A percentile compares a stretch with the other conserved stretches of the same genome.
These are phyloP conservation scores for Colletotrichum sp. DNA, from an alignment of 2,329 filamentous ascomycete species.

Conservation along the genomic window DNA sequence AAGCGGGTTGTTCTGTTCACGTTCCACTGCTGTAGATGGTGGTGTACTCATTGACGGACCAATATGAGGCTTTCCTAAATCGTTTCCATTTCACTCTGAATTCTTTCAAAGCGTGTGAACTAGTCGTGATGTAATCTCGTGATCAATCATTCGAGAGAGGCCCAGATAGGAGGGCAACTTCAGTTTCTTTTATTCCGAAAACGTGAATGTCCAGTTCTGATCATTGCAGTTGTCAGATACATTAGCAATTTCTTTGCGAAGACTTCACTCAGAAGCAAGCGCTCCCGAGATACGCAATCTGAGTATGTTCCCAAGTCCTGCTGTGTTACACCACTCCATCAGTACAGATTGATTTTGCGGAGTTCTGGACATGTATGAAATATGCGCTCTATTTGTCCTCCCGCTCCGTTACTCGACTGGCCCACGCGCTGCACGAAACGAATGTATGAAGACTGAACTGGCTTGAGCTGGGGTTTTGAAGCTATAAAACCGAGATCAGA, in stretches of 20 bases:
- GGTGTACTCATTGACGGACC: too few species aligned
- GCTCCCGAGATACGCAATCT: background rate
- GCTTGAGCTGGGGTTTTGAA: rapidly evolving
- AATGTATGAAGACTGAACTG: background rate
- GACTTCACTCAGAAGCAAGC: background rate
- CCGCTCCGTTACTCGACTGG: background rate
- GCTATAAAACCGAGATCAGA: background rate
- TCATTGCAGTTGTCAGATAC: background rate
- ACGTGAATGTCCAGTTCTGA: background rate
- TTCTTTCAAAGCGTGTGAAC: background rate
- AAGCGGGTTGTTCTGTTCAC: background rate
- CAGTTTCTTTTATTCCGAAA: background rate
- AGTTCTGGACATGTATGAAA: background rate
- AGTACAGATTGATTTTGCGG: rapidly evolving
- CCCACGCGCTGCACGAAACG: background rate
- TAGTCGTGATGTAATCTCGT: background rate
- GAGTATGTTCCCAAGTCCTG: background rate
- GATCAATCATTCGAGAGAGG: background rate
- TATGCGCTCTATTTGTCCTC: background rate
- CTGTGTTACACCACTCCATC: background rate
- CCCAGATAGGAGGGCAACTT: rapidly evolving
- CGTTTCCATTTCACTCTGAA: background rate
- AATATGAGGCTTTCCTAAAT: background rate
- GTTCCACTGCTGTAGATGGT: background rate
- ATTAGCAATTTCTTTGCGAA: background rate